Evolutionary conservation across 2,329 filamentous ascomycete species (phyloP).

Genomic region (Microdochium trichocladiopsis): DNA sequence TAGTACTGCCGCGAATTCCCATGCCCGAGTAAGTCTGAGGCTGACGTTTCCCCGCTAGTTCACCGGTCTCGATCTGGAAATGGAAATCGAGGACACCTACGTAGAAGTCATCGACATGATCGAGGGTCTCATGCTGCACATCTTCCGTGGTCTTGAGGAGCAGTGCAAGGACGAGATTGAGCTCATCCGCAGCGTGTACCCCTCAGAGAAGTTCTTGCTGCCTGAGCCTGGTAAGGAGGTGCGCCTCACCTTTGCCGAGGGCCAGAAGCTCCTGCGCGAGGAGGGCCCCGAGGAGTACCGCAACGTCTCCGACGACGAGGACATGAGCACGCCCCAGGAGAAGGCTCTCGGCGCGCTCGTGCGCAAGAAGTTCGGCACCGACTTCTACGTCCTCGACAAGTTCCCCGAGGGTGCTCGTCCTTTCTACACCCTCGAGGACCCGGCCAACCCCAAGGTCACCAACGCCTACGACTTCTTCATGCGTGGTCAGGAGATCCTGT

Average conservation of each 20-base stretch:
- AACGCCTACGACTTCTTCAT: slow-evolving; percentile 69
- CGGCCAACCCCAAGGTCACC: slow-evolving; percentile 47
- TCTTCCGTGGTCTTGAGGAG: slow-evolving; percentile 66
- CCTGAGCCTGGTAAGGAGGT: slow-evolving; percentile 69
- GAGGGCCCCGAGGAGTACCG: slow-evolving; percentile 61
- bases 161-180: slow-evolving; percentile 67
- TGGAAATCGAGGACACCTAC: slow-evolving; percentile 78
- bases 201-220: slow-evolving; percentile 70
- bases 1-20: slow-evolving; percentile 15
- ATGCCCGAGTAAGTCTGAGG: not conserved
- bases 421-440: slow-evolving; percentile 75
- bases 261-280: slow-evolving; percentile 68
- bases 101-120: slow-evolving; percentile 66
- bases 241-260: slow-evolving; percentile 71
- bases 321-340: slow-evolving; percentile 75
- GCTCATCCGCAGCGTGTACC: slow-evolving; percentile 64
- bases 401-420: slow-evolving; percentile 85
- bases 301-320: slow-evolving; percentile 69
- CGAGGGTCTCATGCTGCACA: slow-evolving; percentile 68
- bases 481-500: slow-evolving; percentile 86
- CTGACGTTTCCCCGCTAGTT: slow-evolving; percentile 39
- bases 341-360: slow-evolving; percentile 85
- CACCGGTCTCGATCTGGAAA: slow-evolving; percentile 82
- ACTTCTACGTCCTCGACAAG: slow-evolving; percentile 96
- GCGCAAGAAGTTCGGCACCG: slow-evolving; percentile 81